Evolutionary conservation across 257 asterid genomes (phyloP).

Genomic region (Agastache rugosa): DNA sequence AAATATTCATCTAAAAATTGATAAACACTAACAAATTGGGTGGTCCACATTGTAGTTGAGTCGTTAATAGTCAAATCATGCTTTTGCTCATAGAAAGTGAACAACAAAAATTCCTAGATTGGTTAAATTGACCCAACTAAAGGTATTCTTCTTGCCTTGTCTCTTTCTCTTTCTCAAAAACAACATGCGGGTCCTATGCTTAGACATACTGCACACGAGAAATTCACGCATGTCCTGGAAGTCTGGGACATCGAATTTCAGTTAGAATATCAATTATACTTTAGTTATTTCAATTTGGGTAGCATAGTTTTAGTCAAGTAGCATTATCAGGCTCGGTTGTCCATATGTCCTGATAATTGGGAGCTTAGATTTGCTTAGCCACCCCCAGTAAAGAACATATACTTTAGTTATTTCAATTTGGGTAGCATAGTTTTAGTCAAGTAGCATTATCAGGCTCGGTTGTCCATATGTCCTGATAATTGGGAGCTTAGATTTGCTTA

Average conservation of each 20-base stretch:
- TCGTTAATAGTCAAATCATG: not conserved
- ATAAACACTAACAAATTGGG: not conserved
- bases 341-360: not conserved
- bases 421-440: not conserved
- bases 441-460: not conserved
- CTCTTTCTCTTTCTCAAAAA: not conserved
- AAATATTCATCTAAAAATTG: not conserved
- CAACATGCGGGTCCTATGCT: not conserved
- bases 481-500: not conserved
- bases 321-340: not conserved
- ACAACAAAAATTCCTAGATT: conserved; percentile 1
- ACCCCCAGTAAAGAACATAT: not conserved
- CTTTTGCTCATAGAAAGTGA: not conserved
- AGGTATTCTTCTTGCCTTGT: not conserved
- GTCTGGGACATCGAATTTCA: not conserved
- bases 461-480: not conserved
- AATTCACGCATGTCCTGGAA: no score
- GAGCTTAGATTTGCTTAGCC: not conserved
- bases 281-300: not conserved
- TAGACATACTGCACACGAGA: not conserved
- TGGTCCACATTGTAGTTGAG: not conserved
- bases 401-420: not conserved
- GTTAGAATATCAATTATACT: not conserved
- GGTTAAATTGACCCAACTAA: not conserved
- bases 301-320: conserved; percentile 2